Percentiles rank a stretch among this genome's conserved stretches.
These are phyloP conservation scores for Fusarium buxicola DNA, from an alignment of 2,329 filamentous ascomycete genomes.

Conservation along the genomic window DNA sequence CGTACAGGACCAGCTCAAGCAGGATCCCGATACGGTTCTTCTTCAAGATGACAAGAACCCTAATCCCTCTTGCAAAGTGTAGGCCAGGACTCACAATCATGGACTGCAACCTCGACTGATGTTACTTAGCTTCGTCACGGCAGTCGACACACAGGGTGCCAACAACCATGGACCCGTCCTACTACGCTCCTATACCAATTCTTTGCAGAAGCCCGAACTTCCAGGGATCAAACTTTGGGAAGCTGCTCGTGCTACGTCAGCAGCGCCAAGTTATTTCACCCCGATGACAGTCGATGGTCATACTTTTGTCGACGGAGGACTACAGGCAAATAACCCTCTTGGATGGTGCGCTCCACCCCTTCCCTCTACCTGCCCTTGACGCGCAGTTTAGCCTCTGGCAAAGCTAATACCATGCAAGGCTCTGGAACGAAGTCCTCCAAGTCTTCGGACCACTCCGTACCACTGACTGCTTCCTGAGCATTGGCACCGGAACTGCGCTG, in stretches of 20 bases:
- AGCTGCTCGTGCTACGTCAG: constrained; percentile 17
- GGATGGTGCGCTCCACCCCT: constrained; percentile 5
- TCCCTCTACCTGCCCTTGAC: not conserved
- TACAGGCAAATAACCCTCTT: constrained; percentile 3
- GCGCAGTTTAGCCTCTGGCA: too few species aligned
- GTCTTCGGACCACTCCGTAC: constrained; percentile 19
- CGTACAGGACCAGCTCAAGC: not conserved
- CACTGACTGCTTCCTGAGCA: constrained; percentile 28
- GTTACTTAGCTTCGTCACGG: constrained; percentile 14
- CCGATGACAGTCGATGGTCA: constrained; percentile 9
- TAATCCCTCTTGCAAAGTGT: not conserved
- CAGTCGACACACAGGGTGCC: not conserved
- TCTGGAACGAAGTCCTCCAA: constrained; percentile 23
- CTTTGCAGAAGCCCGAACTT: constrained; percentile 6
- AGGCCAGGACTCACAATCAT: too few species aligned
- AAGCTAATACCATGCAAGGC: constrained; percentile 2
- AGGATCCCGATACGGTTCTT: not conserved
- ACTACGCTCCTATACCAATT: constrained; percentile 21
- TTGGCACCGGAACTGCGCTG: constrained; percentile 18
- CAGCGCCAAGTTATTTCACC: constrained; percentile 13
- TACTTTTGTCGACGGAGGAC: constrained; percentile 18
- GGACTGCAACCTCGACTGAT: too few species aligned
- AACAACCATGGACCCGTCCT: constrained; percentile 11
- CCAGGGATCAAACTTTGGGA: constrained; percentile 21
- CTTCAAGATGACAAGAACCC: not conserved